Base-by-base conservation (phyloP, 257 asterid genomes). In the Euphrasia confusa region DNA sequence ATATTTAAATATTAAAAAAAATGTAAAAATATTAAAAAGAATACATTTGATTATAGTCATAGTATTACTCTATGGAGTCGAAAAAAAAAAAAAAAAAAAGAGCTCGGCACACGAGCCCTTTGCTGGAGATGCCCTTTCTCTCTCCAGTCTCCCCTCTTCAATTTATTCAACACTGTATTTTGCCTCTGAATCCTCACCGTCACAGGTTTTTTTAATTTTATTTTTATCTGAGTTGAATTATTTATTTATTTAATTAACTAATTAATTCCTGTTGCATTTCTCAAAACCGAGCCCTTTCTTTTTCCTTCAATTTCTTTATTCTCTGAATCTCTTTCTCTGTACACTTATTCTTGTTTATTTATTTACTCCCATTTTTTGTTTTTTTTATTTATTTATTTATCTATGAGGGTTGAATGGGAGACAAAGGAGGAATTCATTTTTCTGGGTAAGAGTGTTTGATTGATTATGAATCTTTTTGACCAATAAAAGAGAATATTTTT, bases 401-500 rank as follows among this genome's bases (percentile, higher is more conserved):
- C 60, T 68, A 65, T 78, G 71, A 66, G 74, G 81, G 71, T 77
- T 77, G 81, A 74, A n/a, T 59, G 69, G 54, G 60, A 64, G n/a
- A 13, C 11, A 78, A 12, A 63, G 69, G 10, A 42, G 24, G 58
- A 60, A 54, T 61, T 74, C 70, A 60, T 60, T 72, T 73, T 70
- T 35, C 40, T 79, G 58, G 80, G 77, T 70, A 71, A 65, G 70
- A 58, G 75, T 63, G 78, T 35, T 7, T 35, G 40, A 5, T 77
- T 71, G 76, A 68, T 66, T 64, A 63, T 75, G 78, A 73, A 72
- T 73, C 49, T 80, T 57, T 83, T 83, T 83, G 86, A 80, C 90
- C 81, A 58, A 60, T 61, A 61, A 78, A 71, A 72, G 74, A 67
- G 72, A 54, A 58, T 75, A 72, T 72, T 72, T 60, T 69, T 21